Evolutionary conservation across 148 eudicot genomes (phyloP), one percentile per base, ranked within the genome.

Genomic region (Suaeda aralocaspica): DNA sequence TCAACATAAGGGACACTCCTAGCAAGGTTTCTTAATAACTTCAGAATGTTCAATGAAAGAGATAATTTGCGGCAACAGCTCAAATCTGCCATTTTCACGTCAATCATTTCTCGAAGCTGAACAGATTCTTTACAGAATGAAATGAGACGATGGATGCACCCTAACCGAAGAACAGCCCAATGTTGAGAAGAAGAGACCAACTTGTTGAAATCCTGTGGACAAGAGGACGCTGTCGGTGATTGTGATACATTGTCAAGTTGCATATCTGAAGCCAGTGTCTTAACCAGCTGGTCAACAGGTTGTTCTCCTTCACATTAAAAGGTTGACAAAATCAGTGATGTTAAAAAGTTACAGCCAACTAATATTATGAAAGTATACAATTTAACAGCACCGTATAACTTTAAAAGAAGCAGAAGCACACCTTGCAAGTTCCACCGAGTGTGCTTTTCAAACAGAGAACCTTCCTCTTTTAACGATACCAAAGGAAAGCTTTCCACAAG

Each of bases 161-260:
- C 80, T 80, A 89, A 71, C 72, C 85, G 99, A 80, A 81, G 77
- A 70, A 88, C 77, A 52, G 92, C 90, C 91, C 90, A 89, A 67
- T 89, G 97, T 81, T 84, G 89, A 74, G 84, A 83, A 50, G 89
- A 79, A 65, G 88, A 73, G 49, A 76, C 77, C 75, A 88, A 73
- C 61, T 82, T 85, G 73, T 81, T 82, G 50, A 77, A 80, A 72
- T 81, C 82, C 53, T 74, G 78, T 55, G 77, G 75, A 66, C 66
- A 78, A 71, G 78, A 46, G 65, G 84, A 77, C 66, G 77, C 82
- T 30, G 59, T 66, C 55, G 78, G 71, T 12, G 61, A 68, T 64
- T 79, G 61, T 66, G 71, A 69, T 52, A 53, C 31, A 68, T 45
- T 57, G 75, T 80, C 89, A 76, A 81, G 70, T 76, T 76, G 87